These are phyloP conservation scores for Saccharomyces hybrid DNA, from an alignment of 1,139 yeast species.

Conservation along the genomic window DNA sequence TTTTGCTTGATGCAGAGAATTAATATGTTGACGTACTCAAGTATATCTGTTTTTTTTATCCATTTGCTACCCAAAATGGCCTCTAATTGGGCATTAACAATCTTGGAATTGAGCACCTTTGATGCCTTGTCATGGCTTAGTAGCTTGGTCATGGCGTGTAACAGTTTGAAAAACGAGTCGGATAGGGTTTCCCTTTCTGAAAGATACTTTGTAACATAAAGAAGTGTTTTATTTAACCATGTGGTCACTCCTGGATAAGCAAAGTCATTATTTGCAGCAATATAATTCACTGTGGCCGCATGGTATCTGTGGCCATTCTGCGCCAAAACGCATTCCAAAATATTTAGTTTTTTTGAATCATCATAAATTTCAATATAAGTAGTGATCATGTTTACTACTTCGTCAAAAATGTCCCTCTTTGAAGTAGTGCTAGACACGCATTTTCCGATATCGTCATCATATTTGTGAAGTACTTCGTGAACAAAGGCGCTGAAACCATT, in stretches of 20 bases:
- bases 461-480: neutral
- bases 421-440: neutral
- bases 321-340: slow-evolving; percentile 24
- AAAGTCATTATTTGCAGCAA: slow-evolving; percentile 11
- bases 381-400: neutral
- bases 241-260: slow-evolving; percentile 17
- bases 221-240: slow-evolving; percentile 41
- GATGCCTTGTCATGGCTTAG: neutral
- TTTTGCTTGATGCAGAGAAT: slow-evolving; percentile 35
- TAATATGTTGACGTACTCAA: slow-evolving; percentile 41
- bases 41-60: slow-evolving; percentile 37
- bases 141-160: slow-evolving; percentile 39
- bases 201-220: slow-evolving; percentile 55
- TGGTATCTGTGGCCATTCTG: slow-evolving; percentile 27
- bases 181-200: slow-evolving; percentile 41
- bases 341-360: slow-evolving; percentile 13
- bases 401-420: neutral
- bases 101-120: slow-evolving; percentile 36
- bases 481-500: neutral
- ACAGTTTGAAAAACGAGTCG: slow-evolving; percentile 16
- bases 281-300: slow-evolving; percentile 26
- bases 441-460: neutral
- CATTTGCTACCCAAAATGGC: slow-evolving; percentile 49
- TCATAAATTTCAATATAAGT: slow-evolving; percentile 8
- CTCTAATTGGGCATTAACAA: slow-evolving; percentile 63